Conservation (phyloP, 306 rosid species). For the Cajanus cajan region DNA sequence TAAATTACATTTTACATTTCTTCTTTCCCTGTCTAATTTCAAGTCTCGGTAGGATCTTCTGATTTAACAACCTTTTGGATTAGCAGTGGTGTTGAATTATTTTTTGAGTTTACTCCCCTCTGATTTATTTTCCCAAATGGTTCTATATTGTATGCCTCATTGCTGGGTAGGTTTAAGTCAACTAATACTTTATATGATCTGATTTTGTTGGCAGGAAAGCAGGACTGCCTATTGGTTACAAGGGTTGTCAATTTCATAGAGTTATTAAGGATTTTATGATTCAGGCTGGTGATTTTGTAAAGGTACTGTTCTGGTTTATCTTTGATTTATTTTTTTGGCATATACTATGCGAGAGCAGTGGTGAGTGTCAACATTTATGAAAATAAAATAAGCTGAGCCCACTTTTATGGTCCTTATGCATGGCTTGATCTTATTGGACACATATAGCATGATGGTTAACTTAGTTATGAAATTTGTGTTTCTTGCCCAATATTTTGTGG, state of each 20-base stretch:
- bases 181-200: constrained; percentile 4
- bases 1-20: background rate
- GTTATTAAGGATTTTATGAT: constrained; percentile 98
- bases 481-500: no score
- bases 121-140: background rate
- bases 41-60: background rate
- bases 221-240: constrained; percentile 91
- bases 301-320: constrained; percentile 54
- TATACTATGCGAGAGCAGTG: background rate
- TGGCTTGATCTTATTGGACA: no score
- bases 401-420: no score
- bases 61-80: background rate
- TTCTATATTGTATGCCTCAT: background rate
- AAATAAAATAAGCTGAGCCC: no score
- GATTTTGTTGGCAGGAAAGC: constrained; percentile 63
- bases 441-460: no score
- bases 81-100: background rate
- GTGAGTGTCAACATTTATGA: constrained; percentile 1
- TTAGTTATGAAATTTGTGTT: no score
- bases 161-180: background rate
- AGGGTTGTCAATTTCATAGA: constrained; percentile 91
- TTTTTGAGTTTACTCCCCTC: background rate
- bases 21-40: background rate
- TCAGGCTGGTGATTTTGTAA: constrained; percentile 92
- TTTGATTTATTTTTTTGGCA: constrained; percentile 7